Percentiles rank a stretch among this genome's conserved stretches.
These are phyloP conservation scores for Dendrobium nobile DNA, from an alignment of 106 monocot species.

Conservation along the genomic window DNA sequence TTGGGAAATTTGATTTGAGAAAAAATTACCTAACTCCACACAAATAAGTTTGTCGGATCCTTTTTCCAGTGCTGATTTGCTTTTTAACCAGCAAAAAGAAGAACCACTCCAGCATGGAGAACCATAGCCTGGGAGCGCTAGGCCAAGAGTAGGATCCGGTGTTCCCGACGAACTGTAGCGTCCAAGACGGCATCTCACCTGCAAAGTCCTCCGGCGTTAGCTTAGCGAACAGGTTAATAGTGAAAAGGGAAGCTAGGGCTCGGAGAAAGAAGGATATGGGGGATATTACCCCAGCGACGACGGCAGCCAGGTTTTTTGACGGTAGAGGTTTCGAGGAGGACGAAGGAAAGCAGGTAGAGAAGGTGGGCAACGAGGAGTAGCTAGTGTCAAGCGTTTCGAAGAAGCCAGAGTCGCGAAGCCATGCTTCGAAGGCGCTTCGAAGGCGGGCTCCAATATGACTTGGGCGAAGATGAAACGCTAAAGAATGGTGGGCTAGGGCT, in stretches of 20 bases:
- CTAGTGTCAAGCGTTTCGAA: constrained; percentile 73
- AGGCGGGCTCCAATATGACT: constrained; percentile 64
- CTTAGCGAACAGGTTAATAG: constrained; percentile 80
- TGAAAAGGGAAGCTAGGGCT: constrained; percentile 20
- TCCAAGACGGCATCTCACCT: constrained; percentile 60
- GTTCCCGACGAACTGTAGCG: constrained; percentile 50
- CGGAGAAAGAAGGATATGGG: too few relatives aligned
- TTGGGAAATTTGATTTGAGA: too few relatives aligned
- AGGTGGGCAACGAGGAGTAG: neutral
- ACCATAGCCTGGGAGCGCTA: constrained; percentile 34
- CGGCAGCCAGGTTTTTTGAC: too few relatives aligned
- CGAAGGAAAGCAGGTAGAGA: too few relatives aligned
- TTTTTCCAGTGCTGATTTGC: too few relatives aligned
- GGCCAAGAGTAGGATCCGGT: constrained; percentile 63
- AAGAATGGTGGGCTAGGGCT: too few relatives aligned
- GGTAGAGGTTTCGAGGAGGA: too few relatives aligned
- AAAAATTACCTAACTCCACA: too few relatives aligned
- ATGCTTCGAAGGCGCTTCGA: constrained; percentile 76
- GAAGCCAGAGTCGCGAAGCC: constrained; percentile 90
- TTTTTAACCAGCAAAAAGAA: too few relatives aligned
- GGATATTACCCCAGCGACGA: too few relatives aligned
- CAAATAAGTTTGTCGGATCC: too few relatives aligned
- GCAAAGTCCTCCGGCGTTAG: constrained; percentile 51
- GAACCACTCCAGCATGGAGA: too few relatives aligned
- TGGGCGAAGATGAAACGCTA: constrained; percentile 25